Percentiles rank a stretch among this genome's conserved stretches.
Evolutionary conservation across 2,329 filamentous ascomycete genomes (phyloP).

Genomic region (Cryphonectria radicalis): DNA sequence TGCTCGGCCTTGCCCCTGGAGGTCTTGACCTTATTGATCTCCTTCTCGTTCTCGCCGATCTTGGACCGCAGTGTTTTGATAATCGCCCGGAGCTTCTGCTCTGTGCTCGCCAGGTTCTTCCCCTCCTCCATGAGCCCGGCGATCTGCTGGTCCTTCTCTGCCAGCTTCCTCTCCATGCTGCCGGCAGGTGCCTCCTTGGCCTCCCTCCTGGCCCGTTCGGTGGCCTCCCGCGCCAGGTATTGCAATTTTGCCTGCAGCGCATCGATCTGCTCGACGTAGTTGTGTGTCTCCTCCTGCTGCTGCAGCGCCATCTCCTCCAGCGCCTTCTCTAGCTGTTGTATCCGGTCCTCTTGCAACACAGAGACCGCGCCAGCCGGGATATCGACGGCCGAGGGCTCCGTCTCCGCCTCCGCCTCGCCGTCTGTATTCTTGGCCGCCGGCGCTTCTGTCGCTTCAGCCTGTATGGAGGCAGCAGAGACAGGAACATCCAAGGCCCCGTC

Average conservation of each 20-base stretch:
- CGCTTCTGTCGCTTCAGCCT: slow-evolving; percentile 19
- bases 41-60: slow-evolving; percentile 67
- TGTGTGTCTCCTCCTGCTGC: slow-evolving; percentile 81
- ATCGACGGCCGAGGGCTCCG: slow-evolving; percentile 8
- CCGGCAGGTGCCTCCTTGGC: slow-evolving; percentile 65
- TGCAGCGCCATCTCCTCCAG: slow-evolving; percentile 50
- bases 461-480: slow-evolving; percentile 1
- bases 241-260: slow-evolving; percentile 88
- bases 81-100: slow-evolving; percentile 80
- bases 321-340: slow-evolving; percentile 43
- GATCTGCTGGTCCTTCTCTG: slow-evolving; percentile 90
- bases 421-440: slow-evolving; percentile 9
- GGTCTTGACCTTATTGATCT: slow-evolving; percentile 61
- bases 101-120: slow-evolving; percentile 81
- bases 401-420: slow-evolving; percentile 3
- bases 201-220: slow-evolving; percentile 73
- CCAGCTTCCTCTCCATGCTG: slow-evolving; percentile 75
- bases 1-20: slow-evolving; percentile 62
- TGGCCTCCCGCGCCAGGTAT: slow-evolving; percentile 80
- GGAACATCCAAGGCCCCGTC: not conserved
- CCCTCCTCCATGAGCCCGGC: slow-evolving; percentile 91
- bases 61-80: slow-evolving; percentile 81
- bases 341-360: slow-evolving; percentile 45
- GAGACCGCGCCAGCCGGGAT: slow-evolving; percentile 29
- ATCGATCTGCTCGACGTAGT: slow-evolving; percentile 87